A percentile compares a stretch with the other conserved stretches of the same genome.
Conservation (phyloP, 2,329 filamentous ascomycete species). For the Tolypocladium amazonense region DNA sequence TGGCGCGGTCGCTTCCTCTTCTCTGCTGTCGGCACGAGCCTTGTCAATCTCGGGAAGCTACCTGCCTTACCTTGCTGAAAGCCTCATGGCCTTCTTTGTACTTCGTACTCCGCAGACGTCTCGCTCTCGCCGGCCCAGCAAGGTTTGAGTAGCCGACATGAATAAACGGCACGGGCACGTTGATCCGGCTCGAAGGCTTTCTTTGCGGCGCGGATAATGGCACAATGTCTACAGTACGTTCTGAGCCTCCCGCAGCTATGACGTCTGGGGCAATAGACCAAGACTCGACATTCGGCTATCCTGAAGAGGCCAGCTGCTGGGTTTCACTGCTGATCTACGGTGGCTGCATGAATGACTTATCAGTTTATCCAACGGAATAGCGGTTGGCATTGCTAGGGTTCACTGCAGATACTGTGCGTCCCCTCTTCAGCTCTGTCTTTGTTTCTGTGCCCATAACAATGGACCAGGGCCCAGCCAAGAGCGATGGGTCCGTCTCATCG, state of each 20-base stretch:
- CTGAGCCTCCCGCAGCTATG: neutral
- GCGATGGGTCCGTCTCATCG: neutral
- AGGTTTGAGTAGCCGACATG: neutral
- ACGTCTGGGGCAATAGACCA: neutral
- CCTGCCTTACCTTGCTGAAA: too few relatives aligned
- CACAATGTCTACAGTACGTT: neutral
- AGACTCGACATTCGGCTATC: neutral
- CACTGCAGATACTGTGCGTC: constrained; percentile 3
- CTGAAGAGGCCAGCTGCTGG: neutral
- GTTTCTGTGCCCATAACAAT: neutral
- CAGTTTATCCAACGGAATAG: neutral
- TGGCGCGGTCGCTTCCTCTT: neutral
- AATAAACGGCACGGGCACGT: neutral
- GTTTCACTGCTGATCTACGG: constrained; percentile 3
- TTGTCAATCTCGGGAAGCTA: constrained; percentile 5
- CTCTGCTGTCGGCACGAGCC: neutral
- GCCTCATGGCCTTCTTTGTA: constrained; percentile 5
- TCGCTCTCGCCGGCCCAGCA: neutral
- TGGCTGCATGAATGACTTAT: constrained; percentile 6
- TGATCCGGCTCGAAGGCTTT: neutral
- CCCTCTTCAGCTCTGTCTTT: neutral
- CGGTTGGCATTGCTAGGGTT: neutral
- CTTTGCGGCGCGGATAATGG: neutral
- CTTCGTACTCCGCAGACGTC: neutral
- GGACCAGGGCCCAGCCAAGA: neutral